A percentile compares a stretch with the other conserved stretches of the same genome.
phyloP scores from a whole-genome alignment of 148 eudicot species.

The Chenopodium berlandieri region DNA sequence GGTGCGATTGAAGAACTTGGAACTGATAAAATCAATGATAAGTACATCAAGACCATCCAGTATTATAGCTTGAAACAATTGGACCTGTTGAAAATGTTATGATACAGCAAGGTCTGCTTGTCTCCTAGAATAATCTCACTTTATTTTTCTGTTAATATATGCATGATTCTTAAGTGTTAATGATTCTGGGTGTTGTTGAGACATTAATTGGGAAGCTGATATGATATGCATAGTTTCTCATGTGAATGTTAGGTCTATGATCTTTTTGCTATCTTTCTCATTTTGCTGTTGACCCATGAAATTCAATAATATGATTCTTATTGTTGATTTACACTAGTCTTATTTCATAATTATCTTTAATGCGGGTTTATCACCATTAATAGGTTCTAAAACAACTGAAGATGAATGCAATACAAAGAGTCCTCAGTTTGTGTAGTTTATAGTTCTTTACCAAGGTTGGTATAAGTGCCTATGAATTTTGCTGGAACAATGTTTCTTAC shows the following conservation, averaged over 20 bases:
- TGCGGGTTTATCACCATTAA: neutral
- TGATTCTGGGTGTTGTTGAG: neutral
- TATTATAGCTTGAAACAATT: neutral
- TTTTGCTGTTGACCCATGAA: too few species aligned
- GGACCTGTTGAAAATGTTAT: neutral
- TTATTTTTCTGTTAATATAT: neutral
- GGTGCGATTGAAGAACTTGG: conserved; percentile 10
- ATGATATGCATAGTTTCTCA: neutral
- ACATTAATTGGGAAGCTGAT: neutral
- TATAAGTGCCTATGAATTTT: neutral
- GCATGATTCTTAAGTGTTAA: neutral
- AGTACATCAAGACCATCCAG: neutral
- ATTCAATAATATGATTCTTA: neutral
- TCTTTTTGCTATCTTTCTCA: neutral
- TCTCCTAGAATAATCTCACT: neutral
- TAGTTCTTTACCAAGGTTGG: conserved; percentile 41
- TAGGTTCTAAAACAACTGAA: conserved; percentile 27
- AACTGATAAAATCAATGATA: conserved; percentile 13
- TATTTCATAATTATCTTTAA: neutral
- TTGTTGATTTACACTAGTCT: neutral
- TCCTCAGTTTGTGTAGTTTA: conserved; percentile 37
- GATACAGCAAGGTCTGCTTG: neutral
- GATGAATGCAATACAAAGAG: conserved; percentile 19
- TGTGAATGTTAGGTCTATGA: neutral
- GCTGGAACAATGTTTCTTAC: neutral